Conservation (phyloP, 2,329 filamentous ascomycete species). For the Thermoascus crustaceus region DNA sequence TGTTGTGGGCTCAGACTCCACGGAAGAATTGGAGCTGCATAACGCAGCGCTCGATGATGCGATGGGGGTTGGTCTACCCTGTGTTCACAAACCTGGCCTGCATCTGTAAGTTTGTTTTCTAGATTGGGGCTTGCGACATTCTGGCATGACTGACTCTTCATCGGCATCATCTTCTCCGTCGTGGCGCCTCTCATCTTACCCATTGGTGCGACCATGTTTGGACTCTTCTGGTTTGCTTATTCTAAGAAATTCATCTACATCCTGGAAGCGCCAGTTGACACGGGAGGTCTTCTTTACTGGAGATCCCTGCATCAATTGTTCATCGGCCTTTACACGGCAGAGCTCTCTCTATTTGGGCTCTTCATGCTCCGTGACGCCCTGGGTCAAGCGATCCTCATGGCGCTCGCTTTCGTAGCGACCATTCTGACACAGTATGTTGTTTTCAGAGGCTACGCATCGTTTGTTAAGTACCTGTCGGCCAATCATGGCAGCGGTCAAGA, state of each 20-base stretch:
- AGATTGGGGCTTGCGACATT: not conserved
- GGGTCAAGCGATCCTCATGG: too few relatives aligned
- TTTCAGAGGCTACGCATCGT: too few relatives aligned
- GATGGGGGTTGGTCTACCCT: slow-evolving; percentile 9
- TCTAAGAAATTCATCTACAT: slow-evolving; percentile 5
- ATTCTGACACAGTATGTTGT: too few relatives aligned
- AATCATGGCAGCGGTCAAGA: too few relatives aligned
- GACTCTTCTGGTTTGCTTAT: slow-evolving; percentile 4
- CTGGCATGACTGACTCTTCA: not conserved
- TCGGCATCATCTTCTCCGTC: slow-evolving; percentile 8
- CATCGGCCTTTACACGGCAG: slow-evolving; percentile 8
- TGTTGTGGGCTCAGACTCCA: too few relatives aligned
- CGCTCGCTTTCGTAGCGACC: too few relatives aligned
- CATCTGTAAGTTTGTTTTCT: slow-evolving; percentile 6
- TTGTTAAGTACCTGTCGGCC: too few relatives aligned
- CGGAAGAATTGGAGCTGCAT: not conserved
- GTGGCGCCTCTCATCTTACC: slow-evolving; percentile 8
- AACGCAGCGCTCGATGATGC: not conserved
- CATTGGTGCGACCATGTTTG: slow-evolving; percentile 4
- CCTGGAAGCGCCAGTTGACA: slow-evolving; percentile 2
- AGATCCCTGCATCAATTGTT: slow-evolving; percentile 7
- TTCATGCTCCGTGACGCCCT: slow-evolving; percentile 5
- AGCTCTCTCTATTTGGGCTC: slow-evolving; percentile 7
- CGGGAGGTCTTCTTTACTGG: slow-evolving; percentile 8
- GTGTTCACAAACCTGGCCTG: slow-evolving; percentile 9